Conservation (phyloP, 352 stramenopile genomes). For the Thraustochytrium striatum region DNA sequence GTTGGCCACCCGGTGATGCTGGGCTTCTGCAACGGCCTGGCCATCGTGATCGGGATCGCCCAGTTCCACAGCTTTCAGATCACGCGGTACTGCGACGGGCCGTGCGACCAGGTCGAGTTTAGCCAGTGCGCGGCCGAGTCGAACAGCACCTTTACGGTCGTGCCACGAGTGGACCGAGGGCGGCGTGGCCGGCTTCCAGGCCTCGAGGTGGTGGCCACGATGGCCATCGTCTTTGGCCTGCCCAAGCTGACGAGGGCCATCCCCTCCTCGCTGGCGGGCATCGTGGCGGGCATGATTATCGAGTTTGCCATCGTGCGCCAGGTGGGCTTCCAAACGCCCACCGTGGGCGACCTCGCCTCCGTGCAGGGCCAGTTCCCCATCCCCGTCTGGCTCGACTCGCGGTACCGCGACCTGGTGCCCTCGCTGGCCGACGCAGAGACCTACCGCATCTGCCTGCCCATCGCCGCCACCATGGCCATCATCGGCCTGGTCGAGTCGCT, state of each 20-base stretch:
- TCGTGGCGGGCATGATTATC: conserved; percentile 60
- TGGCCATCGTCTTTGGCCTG: conserved; percentile 56
- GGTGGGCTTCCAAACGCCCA: conserved; percentile 51
- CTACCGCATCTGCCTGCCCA: conserved; percentile 13
- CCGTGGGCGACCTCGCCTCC: conserved; percentile 53
- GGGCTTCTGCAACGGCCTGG: conserved; percentile 90
- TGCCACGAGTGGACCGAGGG: conserved; percentile 58
- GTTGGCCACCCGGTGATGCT: conserved; percentile 89
- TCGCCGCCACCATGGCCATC: conserved; percentile 18
- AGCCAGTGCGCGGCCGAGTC: conserved; percentile 30
- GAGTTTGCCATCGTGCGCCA: conserved; percentile 70
- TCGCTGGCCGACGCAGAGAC: conserved; percentile 19
- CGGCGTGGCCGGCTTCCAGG: too few relatives aligned
- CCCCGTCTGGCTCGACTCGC: conserved; percentile 53
- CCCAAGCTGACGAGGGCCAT: conserved; percentile 54
- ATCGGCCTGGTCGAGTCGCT: conserved; percentile 84
- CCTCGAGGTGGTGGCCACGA: conserved; percentile 55
- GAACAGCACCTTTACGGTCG: conserved; percentile 9
- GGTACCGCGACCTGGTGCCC: conserved; percentile 36
- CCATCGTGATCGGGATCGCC: conserved; percentile 87
- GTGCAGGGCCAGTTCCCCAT: conserved; percentile 51
- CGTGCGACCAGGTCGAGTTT: background rate
- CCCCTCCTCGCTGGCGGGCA: conserved; percentile 57
- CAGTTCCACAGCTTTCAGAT: conserved; percentile 81
- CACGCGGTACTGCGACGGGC: conserved; percentile 21